Conservation (phyloP, 371 early-diverging fungal genomes). For the Haplosporangium sp. region DNA sequence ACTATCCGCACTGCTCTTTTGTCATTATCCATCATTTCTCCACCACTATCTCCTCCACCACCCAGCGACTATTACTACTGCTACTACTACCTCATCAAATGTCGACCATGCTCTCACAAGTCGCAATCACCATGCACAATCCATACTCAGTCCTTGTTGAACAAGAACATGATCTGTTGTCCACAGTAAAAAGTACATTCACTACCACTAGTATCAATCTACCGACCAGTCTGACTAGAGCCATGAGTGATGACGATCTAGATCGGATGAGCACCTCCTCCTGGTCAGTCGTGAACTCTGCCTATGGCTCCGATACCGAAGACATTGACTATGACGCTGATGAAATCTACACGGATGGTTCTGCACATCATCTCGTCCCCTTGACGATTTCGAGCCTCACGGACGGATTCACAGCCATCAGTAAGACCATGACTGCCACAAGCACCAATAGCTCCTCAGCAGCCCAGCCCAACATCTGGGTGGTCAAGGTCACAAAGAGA, state of each 20-base stretch:
- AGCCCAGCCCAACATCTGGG: conserved; percentile 26
- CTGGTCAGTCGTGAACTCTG: conserved; percentile 43
- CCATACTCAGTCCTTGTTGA: conserved; percentile 36
- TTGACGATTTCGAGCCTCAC: conserved; percentile 28
- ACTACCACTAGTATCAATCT: not conserved
- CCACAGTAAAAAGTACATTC: not conserved
- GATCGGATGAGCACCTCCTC: conserved; percentile 31
- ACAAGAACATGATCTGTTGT: conserved; percentile 9
- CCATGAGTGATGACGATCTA: conserved; percentile 24
- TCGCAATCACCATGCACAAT: conserved; percentile 24
- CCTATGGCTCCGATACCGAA: conserved; percentile 30
- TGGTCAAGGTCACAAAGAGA: conserved; percentile 39
- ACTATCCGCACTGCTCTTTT: not conserved
- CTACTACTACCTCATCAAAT: conserved; percentile 4
- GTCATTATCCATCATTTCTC: not conserved
- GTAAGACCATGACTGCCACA: conserved; percentile 38
- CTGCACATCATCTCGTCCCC: conserved; percentile 8
- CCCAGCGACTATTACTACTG: not conserved
- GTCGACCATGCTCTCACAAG: conserved; percentile 31
- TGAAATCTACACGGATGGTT: conserved; percentile 23
- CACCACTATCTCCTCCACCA: conserved; percentile 6
- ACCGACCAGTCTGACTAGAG: conserved; percentile 3
- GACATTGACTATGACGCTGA: conserved; percentile 15
- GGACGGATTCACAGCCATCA: conserved; percentile 40
- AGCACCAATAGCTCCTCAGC: conserved; percentile 32